Evolutionary conservation across 140 eudicot genomes (phyloP), one percentile per base, ranked within the genome.

Genomic region (Cichorium intybus): DNA sequence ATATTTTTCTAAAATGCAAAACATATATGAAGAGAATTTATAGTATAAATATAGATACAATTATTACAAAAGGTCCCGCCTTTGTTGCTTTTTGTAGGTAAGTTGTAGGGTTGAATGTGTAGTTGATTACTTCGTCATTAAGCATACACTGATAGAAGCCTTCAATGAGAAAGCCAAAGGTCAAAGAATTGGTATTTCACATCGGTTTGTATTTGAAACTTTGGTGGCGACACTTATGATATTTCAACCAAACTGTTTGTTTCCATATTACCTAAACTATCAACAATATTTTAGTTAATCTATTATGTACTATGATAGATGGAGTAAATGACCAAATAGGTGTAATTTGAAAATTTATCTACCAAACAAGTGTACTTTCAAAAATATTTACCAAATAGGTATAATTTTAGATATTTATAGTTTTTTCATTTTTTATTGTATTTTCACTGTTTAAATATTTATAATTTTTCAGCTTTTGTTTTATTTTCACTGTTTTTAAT

Each of bases 101-200:
- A 24, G 45, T 14, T 54, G 3, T 12, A 24, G 59, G 60, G 37
- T n/a, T 56, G 3, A 56, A 56, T 56, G 7, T 37, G 63, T 35
- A 66, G 24, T 22, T 22, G 52, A 28, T 67, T 67, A 7, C 72
- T 67, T 62, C 29, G 71, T 72, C 57, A 39, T 41, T 39, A 72
- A 52, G 77, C 34, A 53, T 37, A 39, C 20, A 61, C n/a, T n/a
- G n/a, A n/a, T n/a, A n/a, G n/a, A n/a, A 62, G 53, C 62, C 43
- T 49, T 22, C 51, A 33, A 46, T 52, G 39, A 15, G 39, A 51
- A 51, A 7, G 6, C 10, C 0, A 18, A 43, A 69, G 51, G 46
- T 12, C 52, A 39, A 41, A 37, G 3, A 0, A 15, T 43, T 57
- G 35, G 7, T 37, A 31, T 16, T 67, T 54, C 55, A 67, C 17